Conservation (phyloP, 2,329 filamentous ascomycete species). For the Colletotrichum simmondsii region DNA sequence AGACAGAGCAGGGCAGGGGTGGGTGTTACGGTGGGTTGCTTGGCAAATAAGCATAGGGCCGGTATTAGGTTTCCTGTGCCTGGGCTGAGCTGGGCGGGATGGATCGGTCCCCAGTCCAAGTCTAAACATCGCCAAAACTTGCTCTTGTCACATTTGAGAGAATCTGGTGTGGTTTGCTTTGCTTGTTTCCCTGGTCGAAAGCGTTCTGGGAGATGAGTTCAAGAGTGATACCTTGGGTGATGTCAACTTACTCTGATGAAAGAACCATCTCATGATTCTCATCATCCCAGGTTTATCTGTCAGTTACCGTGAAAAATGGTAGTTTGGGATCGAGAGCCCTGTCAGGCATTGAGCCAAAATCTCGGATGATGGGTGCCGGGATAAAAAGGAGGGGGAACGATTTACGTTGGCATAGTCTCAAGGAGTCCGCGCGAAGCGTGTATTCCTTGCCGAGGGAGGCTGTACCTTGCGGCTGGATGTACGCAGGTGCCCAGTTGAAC, state of each 20-base stretch:
- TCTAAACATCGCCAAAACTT: constrained; percentile 31
- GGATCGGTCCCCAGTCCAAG: not conserved
- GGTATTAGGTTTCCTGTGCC: not conserved
- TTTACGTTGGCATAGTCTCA: not conserved
- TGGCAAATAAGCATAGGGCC: constrained; percentile 4
- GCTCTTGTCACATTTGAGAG: not conserved
- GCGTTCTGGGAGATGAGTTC: too few species aligned
- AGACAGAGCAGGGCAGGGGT: too few species aligned
- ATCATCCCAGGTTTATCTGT: not conserved
- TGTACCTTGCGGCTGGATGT: too few species aligned
- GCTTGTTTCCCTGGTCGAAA: too few species aligned
- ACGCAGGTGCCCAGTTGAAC: not conserved
- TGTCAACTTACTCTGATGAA: not conserved
- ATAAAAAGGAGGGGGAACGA: too few species aligned
- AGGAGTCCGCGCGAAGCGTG: constrained; percentile 23
- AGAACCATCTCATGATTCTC: too few species aligned
- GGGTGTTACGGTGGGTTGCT: not conserved
- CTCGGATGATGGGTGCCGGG: constrained; percentile 17
- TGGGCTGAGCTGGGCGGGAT: not conserved
- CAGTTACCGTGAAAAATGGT: not conserved
- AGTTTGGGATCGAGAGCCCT: not conserved
- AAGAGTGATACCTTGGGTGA: too few species aligned
- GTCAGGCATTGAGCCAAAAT: constrained; percentile 2
- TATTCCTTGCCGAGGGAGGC: not conserved
- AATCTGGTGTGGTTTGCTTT: not conserved